phyloP scores from a whole-genome alignment of 2,329 filamentous ascomycete genomes.

The Aspergillus puulaauensis region DNA sequence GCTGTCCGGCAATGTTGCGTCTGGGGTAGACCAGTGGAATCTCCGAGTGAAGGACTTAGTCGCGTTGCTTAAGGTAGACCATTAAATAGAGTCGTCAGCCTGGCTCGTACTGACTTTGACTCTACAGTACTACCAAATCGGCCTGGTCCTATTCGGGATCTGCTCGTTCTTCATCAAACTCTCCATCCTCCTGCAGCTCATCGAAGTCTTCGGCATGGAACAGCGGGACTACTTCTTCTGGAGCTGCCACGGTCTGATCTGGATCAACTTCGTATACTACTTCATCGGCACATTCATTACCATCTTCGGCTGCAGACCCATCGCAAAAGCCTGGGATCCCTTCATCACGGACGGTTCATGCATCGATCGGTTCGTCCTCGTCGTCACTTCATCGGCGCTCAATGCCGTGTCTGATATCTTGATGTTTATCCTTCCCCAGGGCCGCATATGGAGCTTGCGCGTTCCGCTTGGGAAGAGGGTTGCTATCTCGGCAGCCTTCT shows the following conservation, averaged over 20 bases:
- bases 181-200: background rate
- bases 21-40: background rate
- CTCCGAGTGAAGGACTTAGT: background rate
- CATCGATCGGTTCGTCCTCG: background rate
- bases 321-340: background rate
- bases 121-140: background rate
- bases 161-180: background rate
- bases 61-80: background rate
- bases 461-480: background rate
- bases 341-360: background rate
- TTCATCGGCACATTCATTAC: background rate
- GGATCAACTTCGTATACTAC: background rate
- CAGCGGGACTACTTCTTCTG: background rate
- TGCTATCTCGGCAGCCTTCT: background rate
- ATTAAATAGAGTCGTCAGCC: background rate
- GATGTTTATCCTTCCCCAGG: background rate
- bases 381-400: background rate
- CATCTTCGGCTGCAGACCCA: constrained; percentile 5
- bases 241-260: background rate
- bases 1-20: background rate
- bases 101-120: background rate
- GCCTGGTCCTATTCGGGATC: background rate
- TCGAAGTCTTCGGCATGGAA: background rate
- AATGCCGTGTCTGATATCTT: background rate
- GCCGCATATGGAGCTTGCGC: background rate